phyloP scores from a whole-genome alignment of 1,139 yeast species.

The Lodderomyces pseudojiufengensis region DNA sequence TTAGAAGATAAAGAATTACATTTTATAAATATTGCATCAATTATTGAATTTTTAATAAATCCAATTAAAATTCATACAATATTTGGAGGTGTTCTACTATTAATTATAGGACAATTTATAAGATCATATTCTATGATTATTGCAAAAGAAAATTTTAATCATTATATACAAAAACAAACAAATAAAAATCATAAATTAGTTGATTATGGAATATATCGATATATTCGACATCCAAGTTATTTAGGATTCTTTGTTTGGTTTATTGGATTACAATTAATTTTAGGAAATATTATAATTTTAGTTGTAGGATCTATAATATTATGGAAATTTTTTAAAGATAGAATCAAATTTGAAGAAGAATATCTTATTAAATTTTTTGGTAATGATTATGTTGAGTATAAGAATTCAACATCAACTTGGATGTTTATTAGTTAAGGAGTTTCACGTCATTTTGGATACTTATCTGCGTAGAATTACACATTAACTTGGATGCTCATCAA shows the following conservation, averaged over 20 bases:
- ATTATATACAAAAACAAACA: slow-evolving; percentile 58
- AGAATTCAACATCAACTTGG: slow-evolving; percentile 14
- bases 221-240: slow-evolving; percentile 83
- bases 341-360: slow-evolving; percentile 71
- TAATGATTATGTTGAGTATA: slow-evolving; percentile 54
- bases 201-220: slow-evolving; percentile 65
- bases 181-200: slow-evolving; percentile 59
- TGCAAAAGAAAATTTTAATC: slow-evolving; percentile 87
- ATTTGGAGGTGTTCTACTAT: slow-evolving; percentile 43
- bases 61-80: neutral
- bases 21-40: slow-evolving; percentile 50
- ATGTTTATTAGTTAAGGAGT: slow-evolving; percentile 11
- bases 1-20: slow-evolving; percentile 68
- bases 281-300: slow-evolving; percentile 47
- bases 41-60: slow-evolving; percentile 21
- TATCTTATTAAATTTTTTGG: slow-evolving; percentile 68
- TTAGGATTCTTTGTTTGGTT: slow-evolving; percentile 95
- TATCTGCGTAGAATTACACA: too few relatives aligned
- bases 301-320: slow-evolving; percentile 35
- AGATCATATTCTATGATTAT: slow-evolving; percentile 82
- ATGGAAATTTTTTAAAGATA: slow-evolving; percentile 60
- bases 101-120: slow-evolving; percentile 58
- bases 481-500: too few relatives aligned
- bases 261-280: slow-evolving; percentile 70
- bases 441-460: too few relatives aligned